Conservation (phyloP, 306 rosid genomes). For the Dryas drummondii region DNA sequence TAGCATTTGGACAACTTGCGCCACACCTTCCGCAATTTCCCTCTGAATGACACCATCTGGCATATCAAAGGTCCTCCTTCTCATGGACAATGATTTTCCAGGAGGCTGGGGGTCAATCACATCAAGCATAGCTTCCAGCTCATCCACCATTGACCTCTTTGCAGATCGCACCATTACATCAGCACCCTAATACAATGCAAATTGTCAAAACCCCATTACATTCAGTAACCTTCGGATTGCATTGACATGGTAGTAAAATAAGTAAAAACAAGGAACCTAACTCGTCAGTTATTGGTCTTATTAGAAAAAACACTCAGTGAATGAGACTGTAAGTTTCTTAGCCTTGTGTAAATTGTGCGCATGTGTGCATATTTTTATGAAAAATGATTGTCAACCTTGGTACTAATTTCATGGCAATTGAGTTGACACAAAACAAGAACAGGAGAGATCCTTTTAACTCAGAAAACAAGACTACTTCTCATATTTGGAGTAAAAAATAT, state of each 20-base stretch:
- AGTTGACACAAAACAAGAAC: too few species aligned
- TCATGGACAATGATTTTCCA: conserved; percentile 63
- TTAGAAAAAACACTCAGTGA: too few species aligned
- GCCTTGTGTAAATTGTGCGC: background rate
- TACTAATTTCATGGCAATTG: too few species aligned
- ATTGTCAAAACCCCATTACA: background rate
- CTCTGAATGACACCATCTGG: conserved; percentile 65
- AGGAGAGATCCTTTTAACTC: too few species aligned
- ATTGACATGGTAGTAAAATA: background rate
- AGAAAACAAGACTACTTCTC: background rate
- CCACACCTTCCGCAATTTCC: conserved; percentile 89
- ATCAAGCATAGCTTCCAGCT: conserved; percentile 92
- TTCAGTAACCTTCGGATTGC: background rate
- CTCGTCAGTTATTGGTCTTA: background rate
- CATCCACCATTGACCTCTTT: conserved; percentile 79
- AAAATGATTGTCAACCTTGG: too few species aligned
- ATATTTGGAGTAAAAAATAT: background rate
- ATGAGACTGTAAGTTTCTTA: too few species aligned
- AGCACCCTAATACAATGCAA: conserved; percentile 47
- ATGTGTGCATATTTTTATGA: background rate
- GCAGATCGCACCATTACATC: conserved; percentile 73
- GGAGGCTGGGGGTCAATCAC: conserved; percentile 83
- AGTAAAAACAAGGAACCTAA: background rate
- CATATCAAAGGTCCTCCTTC: conserved; percentile 83
- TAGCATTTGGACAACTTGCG: conserved; percentile 76